Conservation (phyloP, 129 eudicot genomes). For the Tanacetum coccineum region DNA sequence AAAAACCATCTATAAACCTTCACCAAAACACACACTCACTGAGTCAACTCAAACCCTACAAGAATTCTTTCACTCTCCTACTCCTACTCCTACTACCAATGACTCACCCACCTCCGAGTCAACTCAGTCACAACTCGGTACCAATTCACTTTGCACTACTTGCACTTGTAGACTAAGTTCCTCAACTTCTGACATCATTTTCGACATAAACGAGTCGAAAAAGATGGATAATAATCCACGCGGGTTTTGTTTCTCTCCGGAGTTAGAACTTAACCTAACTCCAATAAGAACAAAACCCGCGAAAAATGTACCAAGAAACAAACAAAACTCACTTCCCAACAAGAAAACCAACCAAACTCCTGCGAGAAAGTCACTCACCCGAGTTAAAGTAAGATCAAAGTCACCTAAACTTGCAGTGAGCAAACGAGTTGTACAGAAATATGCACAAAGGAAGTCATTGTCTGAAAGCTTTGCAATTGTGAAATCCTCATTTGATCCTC, state of each 20-base stretch:
- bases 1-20: conserved; percentile 63
- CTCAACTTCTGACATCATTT: conserved; percentile 46
- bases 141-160: conserved; percentile 34
- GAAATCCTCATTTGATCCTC: conserved; percentile 61
- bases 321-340: conserved; percentile 13
- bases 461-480: conserved; percentile 55
- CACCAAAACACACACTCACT: conserved; percentile 45
- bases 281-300: conserved; percentile 51
- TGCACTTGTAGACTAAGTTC: conserved; percentile 44
- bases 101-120: conserved; percentile 41
- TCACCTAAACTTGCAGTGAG: conserved; percentile 42
- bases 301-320: conserved; percentile 19
- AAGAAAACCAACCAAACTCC: conserved; percentile 30
- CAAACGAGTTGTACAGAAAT: conserved; percentile 23
- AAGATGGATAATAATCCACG: conserved; percentile 4
- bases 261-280: conserved; percentile 37
- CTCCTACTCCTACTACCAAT: background rate
- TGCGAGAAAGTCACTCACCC: conserved; percentile 40
- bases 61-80: conserved; percentile 37
- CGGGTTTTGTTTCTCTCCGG: conserved; percentile 27
- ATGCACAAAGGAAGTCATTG: conserved; percentile 23
- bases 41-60: conserved; percentile 28
- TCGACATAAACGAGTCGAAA: conserved; percentile 34
- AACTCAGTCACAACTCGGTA: conserved; percentile 30
- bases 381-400: conserved; percentile 43